Conservation (phyloP, 352 stramenopile species). For the Globisporangium sylvaticum region DNA sequence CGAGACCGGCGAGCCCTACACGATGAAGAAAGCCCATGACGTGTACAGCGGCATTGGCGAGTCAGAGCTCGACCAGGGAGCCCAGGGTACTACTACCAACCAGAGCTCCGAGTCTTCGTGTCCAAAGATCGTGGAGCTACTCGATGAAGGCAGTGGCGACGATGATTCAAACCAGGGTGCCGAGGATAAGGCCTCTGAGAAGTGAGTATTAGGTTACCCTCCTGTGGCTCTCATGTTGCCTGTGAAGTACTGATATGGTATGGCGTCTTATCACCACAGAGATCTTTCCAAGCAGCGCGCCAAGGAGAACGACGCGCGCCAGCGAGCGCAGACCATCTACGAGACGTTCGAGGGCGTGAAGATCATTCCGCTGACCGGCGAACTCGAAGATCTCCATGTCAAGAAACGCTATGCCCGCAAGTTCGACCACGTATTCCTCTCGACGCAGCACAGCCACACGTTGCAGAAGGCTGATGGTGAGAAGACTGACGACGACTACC, state of each 20-base stretch:
- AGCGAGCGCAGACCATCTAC: conserved; percentile 36
- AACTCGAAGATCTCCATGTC: conserved; percentile 49
- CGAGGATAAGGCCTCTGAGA: conserved; percentile 10
- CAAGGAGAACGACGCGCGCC: conserved; percentile 30
- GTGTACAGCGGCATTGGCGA: conserved; percentile 86
- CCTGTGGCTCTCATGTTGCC: no score
- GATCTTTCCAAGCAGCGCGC: conserved; percentile 23
- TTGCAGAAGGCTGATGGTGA: conserved; percentile 24
- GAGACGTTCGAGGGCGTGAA: conserved; percentile 62
- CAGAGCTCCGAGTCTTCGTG: conserved; percentile 7
- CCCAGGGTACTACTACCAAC: background rate
- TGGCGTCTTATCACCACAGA: conserved; percentile 9
- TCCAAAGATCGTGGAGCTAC: conserved; percentile 27
- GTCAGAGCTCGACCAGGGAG: conserved; percentile 19
- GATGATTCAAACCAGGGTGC: conserved; percentile 8
- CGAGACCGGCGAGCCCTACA: conserved; percentile 83
- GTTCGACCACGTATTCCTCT: conserved; percentile 73
- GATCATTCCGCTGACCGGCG: conserved; percentile 64
- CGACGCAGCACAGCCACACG: conserved; percentile 52
- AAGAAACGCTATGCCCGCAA: conserved; percentile 58
- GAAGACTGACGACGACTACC: background rate
- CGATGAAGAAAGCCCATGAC: conserved; percentile 86
- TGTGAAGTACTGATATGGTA: no score
- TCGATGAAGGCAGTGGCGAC: conserved; percentile 15
- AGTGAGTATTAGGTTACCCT: conserved; percentile 8